Conservation (phyloP, 495 filamentous ascomycete species). For the Tuber borchii region DNA sequence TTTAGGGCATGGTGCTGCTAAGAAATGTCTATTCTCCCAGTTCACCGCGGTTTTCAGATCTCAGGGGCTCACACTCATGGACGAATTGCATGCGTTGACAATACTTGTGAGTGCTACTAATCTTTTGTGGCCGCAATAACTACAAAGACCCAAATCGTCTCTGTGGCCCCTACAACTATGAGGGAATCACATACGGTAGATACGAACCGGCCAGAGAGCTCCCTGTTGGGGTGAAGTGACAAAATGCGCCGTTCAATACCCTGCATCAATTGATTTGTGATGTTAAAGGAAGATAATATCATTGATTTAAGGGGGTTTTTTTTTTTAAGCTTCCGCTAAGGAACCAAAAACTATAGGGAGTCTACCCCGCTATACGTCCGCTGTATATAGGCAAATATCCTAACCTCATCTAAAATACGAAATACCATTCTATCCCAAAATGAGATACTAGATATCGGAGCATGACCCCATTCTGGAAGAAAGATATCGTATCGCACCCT, state of each 20-base stretch:
- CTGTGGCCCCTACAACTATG: not conserved
- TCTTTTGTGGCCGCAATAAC: not conserved
- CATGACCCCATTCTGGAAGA: not conserved
- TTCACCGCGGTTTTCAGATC: no score
- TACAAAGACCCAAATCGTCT: not conserved
- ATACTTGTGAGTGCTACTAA: not conserved
- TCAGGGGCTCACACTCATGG: no score
- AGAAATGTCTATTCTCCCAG: no score
- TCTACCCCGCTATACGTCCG: not conserved
- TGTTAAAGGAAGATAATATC: not conserved
- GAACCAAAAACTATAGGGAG: not conserved
- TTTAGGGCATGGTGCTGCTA: no score
- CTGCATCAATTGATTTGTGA: not conserved
- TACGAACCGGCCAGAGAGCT: rapidly evolving
- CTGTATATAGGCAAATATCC: not conserved
- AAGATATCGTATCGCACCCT: not conserved
- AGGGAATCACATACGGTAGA: not conserved
- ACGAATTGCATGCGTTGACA: not conserved
- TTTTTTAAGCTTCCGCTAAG: not conserved
- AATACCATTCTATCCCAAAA: not conserved
- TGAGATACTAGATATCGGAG: not conserved
- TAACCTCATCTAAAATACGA: no score
- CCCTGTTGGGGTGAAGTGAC: not conserved
- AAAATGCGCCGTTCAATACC: not conserved
- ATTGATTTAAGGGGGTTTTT: not conserved